A percentile compares a stretch with the other conserved stretches of the same genome.
Conservation (phyloP, 768 basidiomycete genomes). For the Calvatia gigantea region DNA sequence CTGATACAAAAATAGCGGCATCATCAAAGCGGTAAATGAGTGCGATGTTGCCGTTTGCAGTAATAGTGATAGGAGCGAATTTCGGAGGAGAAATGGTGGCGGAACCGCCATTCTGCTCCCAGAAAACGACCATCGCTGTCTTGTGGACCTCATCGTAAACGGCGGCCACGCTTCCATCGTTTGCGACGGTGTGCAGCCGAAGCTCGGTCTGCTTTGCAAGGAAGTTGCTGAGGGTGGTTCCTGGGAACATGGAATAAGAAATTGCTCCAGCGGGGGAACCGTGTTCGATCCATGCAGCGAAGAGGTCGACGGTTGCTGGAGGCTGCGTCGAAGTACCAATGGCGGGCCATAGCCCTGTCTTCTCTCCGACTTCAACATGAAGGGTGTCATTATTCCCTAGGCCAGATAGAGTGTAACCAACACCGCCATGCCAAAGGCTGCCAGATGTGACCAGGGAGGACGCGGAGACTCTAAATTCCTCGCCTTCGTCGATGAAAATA, state of each 20-base stretch:
- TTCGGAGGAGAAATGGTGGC: conserved; percentile 29
- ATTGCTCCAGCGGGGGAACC: conserved; percentile 29
- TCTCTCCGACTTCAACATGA: conserved; percentile 38
- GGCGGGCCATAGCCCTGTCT: conserved; percentile 55
- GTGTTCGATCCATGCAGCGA: conserved; percentile 59
- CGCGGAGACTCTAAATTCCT: conserved; percentile 12
- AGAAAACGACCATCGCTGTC: conserved; percentile 52
- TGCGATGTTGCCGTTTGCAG: conserved; percentile 38
- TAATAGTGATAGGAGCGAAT: conserved; percentile 26
- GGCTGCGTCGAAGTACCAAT: conserved; percentile 65
- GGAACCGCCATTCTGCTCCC: conserved; percentile 45
- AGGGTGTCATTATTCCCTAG: conserved; percentile 23
- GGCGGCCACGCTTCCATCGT: conserved; percentile 47
- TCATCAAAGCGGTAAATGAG: conserved; percentile 39
- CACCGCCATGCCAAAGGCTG: conserved; percentile 60
- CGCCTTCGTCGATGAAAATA: conserved; percentile 39
- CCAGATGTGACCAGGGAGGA: conserved; percentile 16
- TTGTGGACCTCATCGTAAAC: conserved; percentile 39
- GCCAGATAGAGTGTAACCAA: conserved; percentile 54
- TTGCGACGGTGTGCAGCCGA: conserved; percentile 36
- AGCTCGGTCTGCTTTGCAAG: conserved; percentile 27
- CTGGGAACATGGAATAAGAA: conserved; percentile 58
- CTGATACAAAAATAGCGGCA: conserved; percentile 52
- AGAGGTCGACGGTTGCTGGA: conserved; percentile 55
- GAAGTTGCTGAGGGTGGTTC: conserved; percentile 37